Percentiles rank a stretch among this genome's conserved stretches.
Evolutionary conservation across 23 red algal genomes (phyloP).

Genomic region (Gracilaria caudata): DNA sequence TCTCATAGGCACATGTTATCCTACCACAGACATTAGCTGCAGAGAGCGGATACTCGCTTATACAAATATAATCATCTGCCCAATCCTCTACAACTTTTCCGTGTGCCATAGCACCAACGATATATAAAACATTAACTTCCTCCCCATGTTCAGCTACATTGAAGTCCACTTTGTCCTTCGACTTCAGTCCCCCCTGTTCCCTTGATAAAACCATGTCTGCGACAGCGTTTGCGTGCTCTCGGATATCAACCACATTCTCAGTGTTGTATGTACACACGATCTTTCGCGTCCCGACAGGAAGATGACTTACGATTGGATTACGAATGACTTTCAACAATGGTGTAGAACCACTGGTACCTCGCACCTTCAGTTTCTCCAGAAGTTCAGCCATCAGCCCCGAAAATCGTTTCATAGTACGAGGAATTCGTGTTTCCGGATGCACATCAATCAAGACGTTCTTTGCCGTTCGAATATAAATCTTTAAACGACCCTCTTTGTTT

Average conservation of each 20-base stretch:
- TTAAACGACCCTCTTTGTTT: constrained; percentile 94
- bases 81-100: constrained; percentile 92
- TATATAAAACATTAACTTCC: constrained; percentile 77
- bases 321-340: constrained; percentile 86
- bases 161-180: neutral
- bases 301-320: constrained; percentile 91
- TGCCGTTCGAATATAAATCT: constrained; percentile 89
- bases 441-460: constrained; percentile 92
- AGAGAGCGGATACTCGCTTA: constrained; percentile 89
- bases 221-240: constrained; percentile 58
- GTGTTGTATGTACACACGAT: constrained; percentile 83
- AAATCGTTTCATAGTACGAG: constrained; percentile 89
- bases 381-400: constrained; percentile 92
- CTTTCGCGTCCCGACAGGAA: constrained; percentile 83
- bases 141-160: constrained; percentile 58
- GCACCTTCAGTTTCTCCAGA: constrained; percentile 90
- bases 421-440: constrained; percentile 89
- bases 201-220: constrained; percentile 29
- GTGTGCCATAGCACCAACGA: constrained; percentile 96
- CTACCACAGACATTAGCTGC: constrained; percentile 84
- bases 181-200: neutral
- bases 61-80: constrained; percentile 83
- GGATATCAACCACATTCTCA: constrained; percentile 84
- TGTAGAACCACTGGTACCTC: constrained; percentile 67
- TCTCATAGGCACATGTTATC: constrained; percentile 84